Evolutionary conservation across 164 flowering plant genomes (phyloP), one percentile per base, ranked within the genome.

Genomic region (Cinnamomum micranthum): DNA sequence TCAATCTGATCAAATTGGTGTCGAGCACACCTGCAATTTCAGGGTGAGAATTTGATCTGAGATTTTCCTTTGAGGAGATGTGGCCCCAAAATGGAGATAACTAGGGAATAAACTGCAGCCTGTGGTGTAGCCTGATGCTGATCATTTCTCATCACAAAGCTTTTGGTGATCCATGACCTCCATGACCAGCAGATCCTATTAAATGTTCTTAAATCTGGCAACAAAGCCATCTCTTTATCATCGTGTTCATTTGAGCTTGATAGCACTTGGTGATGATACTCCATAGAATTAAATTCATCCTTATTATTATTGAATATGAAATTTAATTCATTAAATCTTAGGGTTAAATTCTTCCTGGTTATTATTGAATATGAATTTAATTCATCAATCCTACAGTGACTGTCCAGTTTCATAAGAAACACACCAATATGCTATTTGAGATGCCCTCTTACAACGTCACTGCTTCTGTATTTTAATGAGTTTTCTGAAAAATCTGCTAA

Each of bases 101-200:
- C 60, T 55, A 55, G 60, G 60, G n/a, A 20, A 55, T 55, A 55
- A 4, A 20, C 60, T 55, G 20, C n/a, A 55, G 2, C n/a, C n/a
- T 55, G n/a, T 20, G 6, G n/a, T 55, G 60, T 41, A 55, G 6
- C 20, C 20, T 55, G 28, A 20, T 28, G 17, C 25, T 64, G 67
- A 23, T 14, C 25, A 25, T 14, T 27, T 67, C 35, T 17, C 41
- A 33, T 20, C 19, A 67, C 20, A 25, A 64, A 22, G 23, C 6
- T 11, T 64, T 14, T 23, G 33, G 50, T 35, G 28, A 15, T 67
- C 28, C 69, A 67, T 67, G 28, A 19, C 69, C 69, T 67, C 28
- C 69, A 67, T 67, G 28, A 19, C 69, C 69, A 27, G 69, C 47
- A 28, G 35, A 67, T 28, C 41, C 47, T 67, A 19, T 67, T 19